Percentiles rank a stretch among this genome's conserved stretches.
Evolutionary conservation across 495 filamentous ascomycete genomes (phyloP).

Genomic region (Penicillium riverlandense): DNA sequence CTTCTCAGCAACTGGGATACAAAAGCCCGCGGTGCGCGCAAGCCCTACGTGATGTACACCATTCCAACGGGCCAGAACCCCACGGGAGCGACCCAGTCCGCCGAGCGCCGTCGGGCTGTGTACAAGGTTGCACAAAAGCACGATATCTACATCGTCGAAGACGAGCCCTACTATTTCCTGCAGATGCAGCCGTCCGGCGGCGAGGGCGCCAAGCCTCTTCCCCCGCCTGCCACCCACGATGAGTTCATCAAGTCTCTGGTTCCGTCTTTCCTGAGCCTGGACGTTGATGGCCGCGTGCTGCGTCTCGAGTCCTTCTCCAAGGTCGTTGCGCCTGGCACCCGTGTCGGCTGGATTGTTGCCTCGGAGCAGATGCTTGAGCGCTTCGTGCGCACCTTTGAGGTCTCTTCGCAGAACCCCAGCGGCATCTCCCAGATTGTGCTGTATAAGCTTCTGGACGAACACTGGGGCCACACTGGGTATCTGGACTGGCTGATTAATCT

Average conservation of each 20-base stretch:
- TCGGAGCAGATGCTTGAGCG: constrained; percentile 77
- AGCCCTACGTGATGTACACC: constrained; percentile 58
- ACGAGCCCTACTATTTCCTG: constrained; percentile 98
- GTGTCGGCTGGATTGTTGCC: constrained; percentile 59
- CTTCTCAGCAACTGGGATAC: constrained; percentile 63
- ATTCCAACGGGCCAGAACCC: constrained; percentile 79
- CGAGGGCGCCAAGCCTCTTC: constrained; percentile 37
- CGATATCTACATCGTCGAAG: constrained; percentile 83
- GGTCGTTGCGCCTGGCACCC: constrained; percentile 53
- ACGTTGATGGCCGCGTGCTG: constrained; percentile 60
- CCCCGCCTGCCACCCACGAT: constrained; percentile 46
- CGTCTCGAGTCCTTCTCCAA: constrained; percentile 67
- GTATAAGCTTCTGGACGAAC: constrained; percentile 85
- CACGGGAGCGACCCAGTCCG: constrained; percentile 74
- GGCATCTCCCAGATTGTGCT: constrained; percentile 77
- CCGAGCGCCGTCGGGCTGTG: constrained; percentile 56
- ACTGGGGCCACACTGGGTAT: constrained; percentile 91
- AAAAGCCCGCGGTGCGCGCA: constrained; percentile 47
- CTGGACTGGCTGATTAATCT: constrained; percentile 84
- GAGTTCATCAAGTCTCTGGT: constrained; percentile 56
- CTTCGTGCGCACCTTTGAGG: constrained; percentile 70
- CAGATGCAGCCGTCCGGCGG: constrained; percentile 85
- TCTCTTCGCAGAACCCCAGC: constrained; percentile 72
- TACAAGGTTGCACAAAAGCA: constrained; percentile 75
- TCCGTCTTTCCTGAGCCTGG: constrained; percentile 55